Evolutionary conservation across 2,329 filamentous ascomycete species (phyloP), one percentile per base, ranked within the genome.

Genomic region (Fusarium sp.): DNA sequence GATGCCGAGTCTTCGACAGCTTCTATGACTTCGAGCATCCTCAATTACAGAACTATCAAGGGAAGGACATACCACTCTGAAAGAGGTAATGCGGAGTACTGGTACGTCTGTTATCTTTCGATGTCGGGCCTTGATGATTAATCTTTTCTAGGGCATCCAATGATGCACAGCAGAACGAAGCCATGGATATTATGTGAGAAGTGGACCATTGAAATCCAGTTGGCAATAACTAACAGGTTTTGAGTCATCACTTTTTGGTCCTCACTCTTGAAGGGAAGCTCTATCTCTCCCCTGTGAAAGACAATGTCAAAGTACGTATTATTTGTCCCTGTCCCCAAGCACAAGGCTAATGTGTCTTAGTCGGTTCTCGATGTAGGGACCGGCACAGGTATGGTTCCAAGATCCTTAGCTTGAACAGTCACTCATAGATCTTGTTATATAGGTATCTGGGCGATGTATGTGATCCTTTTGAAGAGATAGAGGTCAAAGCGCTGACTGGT

Each of bases 381-480:
- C 2, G 67, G 67, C 22, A 70, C 67, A 45, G 67, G 67, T 67
- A 49, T 1, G 19, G 13, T 4, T 6, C 1, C 9, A 13, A 10
- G 2, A 17, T n/a, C 11, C 15, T 3, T 9, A 5, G 5, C 19
- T 17, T 3, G 9, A 40, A 11, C 24, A 3, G 8, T 9, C 5
- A n/a, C 48, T 50, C 7, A 50, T 11, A 4, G 6, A 4, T 40
- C 7, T 8, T 5, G 2, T 2, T 7, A 2, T 7, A 1, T 4
- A 65, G 62, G 32, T 32, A 62, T 66, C 3, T 66, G 63, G 63
- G 63, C 62, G 4, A 66, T 66, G 63, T 66, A 15, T 35, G 62
- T 51, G 2, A 6, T 0, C 7, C 11, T 6, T 1, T 0, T 2
- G 4, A 3, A n/a, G 1, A 3, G 2, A 3, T 8, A 5, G 28